Evolutionary conservation across 768 basidiomycete species (phyloP).

Genomic region (Tricholoma flavovirens): DNA sequence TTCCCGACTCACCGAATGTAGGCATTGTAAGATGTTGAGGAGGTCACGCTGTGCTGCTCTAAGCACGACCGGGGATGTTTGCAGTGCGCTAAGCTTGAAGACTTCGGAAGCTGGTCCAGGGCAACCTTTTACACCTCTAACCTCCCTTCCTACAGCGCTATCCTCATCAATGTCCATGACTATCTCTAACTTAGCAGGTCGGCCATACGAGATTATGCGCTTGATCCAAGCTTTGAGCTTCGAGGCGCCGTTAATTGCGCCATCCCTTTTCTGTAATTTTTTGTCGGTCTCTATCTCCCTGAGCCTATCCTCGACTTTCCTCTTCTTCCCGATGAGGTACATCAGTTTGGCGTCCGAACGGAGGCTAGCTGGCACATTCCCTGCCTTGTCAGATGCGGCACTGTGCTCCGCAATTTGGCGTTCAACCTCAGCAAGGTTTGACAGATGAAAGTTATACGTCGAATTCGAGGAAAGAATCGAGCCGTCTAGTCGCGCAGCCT

Average conservation of each 20-base stretch:
- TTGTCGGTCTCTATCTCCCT: conserved; percentile 21
- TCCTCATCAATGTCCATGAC: conserved; percentile 36
- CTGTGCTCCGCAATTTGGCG: conserved; percentile 23
- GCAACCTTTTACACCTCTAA: conserved; percentile 16
- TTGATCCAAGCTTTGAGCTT: conserved; percentile 61
- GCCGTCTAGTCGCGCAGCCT: conserved; percentile 15
- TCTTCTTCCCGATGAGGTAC: conserved; percentile 37
- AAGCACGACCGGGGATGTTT: conserved; percentile 43
- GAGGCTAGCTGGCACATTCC: conserved; percentile 11
- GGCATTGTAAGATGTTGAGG: conserved; percentile 44
- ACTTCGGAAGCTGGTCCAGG: conserved; percentile 12
- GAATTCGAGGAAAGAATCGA: conserved; percentile 26
- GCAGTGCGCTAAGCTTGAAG: conserved; percentile 32
- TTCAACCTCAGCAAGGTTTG: conserved; percentile 23
- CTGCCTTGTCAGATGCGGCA: conserved; percentile 8
- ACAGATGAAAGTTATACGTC: conserved; percentile 27
- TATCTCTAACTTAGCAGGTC: conserved; percentile 31
- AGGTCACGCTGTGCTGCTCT: conserved; percentile 53
- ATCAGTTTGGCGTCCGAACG: conserved; percentile 34
- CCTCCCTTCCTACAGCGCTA: conserved; percentile 33
- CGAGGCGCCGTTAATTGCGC: conserved; percentile 31
- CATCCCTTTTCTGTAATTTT: conserved; percentile 21
- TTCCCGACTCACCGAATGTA: conserved; percentile 42
- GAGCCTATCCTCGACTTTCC: conserved; percentile 31
- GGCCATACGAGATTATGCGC: conserved; percentile 45